Evolutionary conservation across 352 stramenopile genomes (phyloP).

Genomic region (Phytophthora pisi): DNA sequence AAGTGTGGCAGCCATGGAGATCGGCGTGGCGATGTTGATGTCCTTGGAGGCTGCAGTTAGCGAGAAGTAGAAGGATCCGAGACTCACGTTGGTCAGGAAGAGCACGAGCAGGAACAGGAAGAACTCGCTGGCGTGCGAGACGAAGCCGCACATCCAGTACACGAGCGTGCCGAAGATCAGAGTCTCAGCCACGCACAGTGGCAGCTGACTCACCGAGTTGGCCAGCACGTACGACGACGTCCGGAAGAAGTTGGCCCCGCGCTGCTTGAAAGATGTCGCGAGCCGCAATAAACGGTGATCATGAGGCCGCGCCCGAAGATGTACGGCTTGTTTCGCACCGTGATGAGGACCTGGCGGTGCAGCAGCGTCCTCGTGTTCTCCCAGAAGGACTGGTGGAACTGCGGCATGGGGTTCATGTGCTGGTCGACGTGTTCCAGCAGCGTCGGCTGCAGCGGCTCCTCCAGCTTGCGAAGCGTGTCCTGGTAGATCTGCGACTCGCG

Average conservation of each 20-base stretch:
- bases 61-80: slow-evolving; percentile 62
- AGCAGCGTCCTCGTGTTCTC: slow-evolving; percentile 37
- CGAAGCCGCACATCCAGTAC: slow-evolving; percentile 88
- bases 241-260: slow-evolving; percentile 58
- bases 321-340: slow-evolving; percentile 45
- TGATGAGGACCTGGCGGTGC: slow-evolving; percentile 60
- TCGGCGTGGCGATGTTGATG: slow-evolving; percentile 46
- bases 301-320: slow-evolving; percentile 43
- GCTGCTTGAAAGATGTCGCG: slow-evolving; percentile 52
- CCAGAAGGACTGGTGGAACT: slow-evolving; percentile 38
- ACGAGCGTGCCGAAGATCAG: slow-evolving; percentile 82
- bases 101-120: slow-evolving; percentile 56
- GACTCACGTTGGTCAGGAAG: slow-evolving; percentile 57
- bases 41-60: slow-evolving; percentile 42
- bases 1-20: slow-evolving; percentile 52
- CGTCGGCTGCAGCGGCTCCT: slow-evolving; percentile 20
- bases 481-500: slow-evolving; percentile 41
- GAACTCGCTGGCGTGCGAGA: slow-evolving; percentile 37
- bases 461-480: slow-evolving; percentile 63
- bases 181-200: slow-evolving; percentile 59
- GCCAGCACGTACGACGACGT: slow-evolving; percentile 70
- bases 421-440: slow-evolving; percentile 54
- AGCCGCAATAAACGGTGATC: slow-evolving; percentile 45
- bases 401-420: slow-evolving; percentile 72
- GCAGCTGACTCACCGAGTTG: slow-evolving; percentile 40